Base-by-base conservation (phyloP, 2,329 filamentous ascomycete genomes). In the Ceratocystis huliohia region DNA sequence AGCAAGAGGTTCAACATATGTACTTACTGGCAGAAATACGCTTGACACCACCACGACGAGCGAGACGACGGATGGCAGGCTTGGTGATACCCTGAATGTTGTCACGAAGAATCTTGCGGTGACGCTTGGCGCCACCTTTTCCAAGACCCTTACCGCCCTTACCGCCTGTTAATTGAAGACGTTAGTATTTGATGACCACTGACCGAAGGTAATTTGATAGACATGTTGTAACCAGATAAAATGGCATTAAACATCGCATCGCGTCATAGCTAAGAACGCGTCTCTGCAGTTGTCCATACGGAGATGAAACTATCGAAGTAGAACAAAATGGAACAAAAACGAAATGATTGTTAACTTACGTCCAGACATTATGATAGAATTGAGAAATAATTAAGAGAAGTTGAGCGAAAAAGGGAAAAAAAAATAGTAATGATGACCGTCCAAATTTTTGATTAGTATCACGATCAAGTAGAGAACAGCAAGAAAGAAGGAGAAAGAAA, bases 41-140 rank as follows among this genome's bases (percentile, higher is more conserved):
- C 90, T 96, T 96, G 84, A 96, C 92, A 93, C 92, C 92, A 80
- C 92, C 92, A 94, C 92, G 91, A 82, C 92, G 92, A 72, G 92
- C 92, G 78, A 96, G 91, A 95, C 92, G 92, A 76, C 92, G 88
- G 81, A 96, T 96, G 75, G 92, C 92, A 75, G 92, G 92, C 89
- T 96, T 96, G 76, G 92, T 96, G 77, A 96, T 96, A 82, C 92
- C 92, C 83, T 96, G 92, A 77, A 96, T 96, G 89, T 96, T 96
- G 88, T 96, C 92, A 81, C 92, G 91, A 80, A 96, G 85, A 84
- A 96, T 96, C 89, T 96, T 96, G 76, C 93, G 88, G 83, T 96
- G 92, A 81, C 92, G 92, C 89, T 96, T 97, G 81, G 93, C 93
- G 79, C 92, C 92, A 72, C 92, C 92, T 87, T 96, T 96, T 79